Evolutionary conservation across 2,329 filamentous ascomycete genomes (phyloP).

Genomic region (Ophiobolus disseminans): DNA sequence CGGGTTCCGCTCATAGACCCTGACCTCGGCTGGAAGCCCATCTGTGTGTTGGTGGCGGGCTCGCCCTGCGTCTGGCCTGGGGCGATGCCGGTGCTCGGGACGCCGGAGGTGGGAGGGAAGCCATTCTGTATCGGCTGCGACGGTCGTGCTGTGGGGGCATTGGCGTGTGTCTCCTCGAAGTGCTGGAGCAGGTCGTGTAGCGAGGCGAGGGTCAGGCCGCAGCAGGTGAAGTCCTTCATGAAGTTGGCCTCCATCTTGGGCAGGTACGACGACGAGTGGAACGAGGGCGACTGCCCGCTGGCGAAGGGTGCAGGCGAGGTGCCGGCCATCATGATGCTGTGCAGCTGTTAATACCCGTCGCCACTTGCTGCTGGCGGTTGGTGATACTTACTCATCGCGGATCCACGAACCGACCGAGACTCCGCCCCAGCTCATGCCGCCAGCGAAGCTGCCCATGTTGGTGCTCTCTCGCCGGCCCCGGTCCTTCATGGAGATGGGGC

Average conservation of each 20-base stretch:
- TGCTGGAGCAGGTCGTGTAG: conserved; percentile 95
- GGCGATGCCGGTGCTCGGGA: conserved; percentile 46
- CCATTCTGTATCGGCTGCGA: conserved; percentile 58
- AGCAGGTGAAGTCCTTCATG: conserved; percentile 97
- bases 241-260: conserved; percentile 97
- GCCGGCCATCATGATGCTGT: conserved; percentile 91
- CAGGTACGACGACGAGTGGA: conserved; percentile 94
- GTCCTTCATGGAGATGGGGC: conserved; percentile 67
- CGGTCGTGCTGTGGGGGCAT: conserved; percentile 63
- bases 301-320: conserved; percentile 84
- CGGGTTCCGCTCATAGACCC: conserved; percentile 47
- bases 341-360: no score
- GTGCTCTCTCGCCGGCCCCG: conserved; percentile 65
- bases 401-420: conserved; percentile 97
- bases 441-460: conserved; percentile 67
- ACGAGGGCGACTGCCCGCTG: conserved; percentile 83
- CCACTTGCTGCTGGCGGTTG: conserved; percentile 3
- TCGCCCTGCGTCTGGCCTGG: conserved; percentile 54
- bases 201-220: conserved; percentile 85
- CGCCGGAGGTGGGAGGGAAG: conserved; percentile 39
- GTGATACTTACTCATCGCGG: conserved; percentile 85
- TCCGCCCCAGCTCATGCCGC: conserved; percentile 96
- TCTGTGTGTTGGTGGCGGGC: conserved; percentile 44
- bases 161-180: conserved; percentile 93
- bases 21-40: conserved; percentile 49